Percentiles rank a stretch among this genome's conserved stretches.
Evolutionary conservation across 2,329 filamentous ascomycete species (phyloP).

Genomic region (Ascochyta pisi): DNA sequence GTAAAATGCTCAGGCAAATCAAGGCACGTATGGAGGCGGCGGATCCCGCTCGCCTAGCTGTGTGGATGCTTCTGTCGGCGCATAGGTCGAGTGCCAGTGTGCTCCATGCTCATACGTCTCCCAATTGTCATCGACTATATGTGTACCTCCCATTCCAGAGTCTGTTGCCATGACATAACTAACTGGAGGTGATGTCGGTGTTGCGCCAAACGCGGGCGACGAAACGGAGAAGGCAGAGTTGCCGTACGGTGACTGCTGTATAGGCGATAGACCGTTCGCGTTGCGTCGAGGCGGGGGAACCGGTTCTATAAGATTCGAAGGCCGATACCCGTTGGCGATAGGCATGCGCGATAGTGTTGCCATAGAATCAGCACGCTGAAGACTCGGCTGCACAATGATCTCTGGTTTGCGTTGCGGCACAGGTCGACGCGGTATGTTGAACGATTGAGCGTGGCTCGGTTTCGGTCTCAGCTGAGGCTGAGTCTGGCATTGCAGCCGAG

Average conservation of each 20-base stretch:
- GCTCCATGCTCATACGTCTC: slow-evolving; percentile 30
- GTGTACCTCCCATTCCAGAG: slow-evolving; percentile 4
- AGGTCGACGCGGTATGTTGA: slow-evolving; percentile 38
- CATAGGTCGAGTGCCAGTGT: slow-evolving; percentile 16
- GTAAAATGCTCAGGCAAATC: not conserved
- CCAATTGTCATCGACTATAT: slow-evolving; percentile 39
- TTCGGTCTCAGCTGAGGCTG: slow-evolving; percentile 22
- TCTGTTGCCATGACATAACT: slow-evolving; percentile 22
- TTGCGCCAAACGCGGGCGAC: slow-evolving; percentile 34
- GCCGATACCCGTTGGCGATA: slow-evolving; percentile 41
- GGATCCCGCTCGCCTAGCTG: slow-evolving; percentile 31
- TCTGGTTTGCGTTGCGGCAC: slow-evolving; percentile 33
- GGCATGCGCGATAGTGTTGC: slow-evolving; percentile 46
- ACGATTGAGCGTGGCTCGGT: slow-evolving; percentile 30
- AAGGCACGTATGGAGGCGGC: slow-evolving; percentile 28
- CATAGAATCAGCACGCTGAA: slow-evolving; percentile 43
- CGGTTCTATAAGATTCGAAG: slow-evolving; percentile 20
- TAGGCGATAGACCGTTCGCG: slow-evolving; percentile 20
- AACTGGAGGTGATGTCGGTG: slow-evolving; percentile 27
- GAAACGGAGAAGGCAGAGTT: slow-evolving; percentile 40
- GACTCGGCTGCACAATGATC: slow-evolving; percentile 37
- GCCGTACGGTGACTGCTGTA: slow-evolving; percentile 30
- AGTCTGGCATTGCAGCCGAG: slow-evolving; percentile 19
- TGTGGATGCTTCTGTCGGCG: slow-evolving; percentile 29
- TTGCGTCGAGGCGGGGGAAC: slow-evolving; percentile 22